These are phyloP conservation scores for Nevesoporus exiguus DNA, from an alignment of 768 basidiomycete species.

Conservation along the genomic window DNA sequence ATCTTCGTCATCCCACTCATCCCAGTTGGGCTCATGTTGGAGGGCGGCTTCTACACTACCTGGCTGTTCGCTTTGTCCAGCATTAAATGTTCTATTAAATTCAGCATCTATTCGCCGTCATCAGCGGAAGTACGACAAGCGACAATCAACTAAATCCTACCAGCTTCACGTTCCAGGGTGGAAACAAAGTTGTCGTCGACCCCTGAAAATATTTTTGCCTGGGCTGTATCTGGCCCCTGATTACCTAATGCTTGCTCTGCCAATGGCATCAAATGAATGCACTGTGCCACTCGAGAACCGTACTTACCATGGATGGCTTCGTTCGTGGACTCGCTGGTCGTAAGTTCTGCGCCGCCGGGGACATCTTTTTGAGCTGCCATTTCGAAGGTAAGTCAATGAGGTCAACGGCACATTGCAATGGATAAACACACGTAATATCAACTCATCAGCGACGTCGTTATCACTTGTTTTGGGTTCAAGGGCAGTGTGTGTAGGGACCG, in stretches of 20 bases:
- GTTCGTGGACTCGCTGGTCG: slow-evolving; percentile 2
- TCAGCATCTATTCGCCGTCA: slow-evolving; percentile 20
- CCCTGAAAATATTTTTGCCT: slow-evolving; percentile 8
- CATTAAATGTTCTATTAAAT: slow-evolving; percentile 22
- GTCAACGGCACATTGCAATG: neutral
- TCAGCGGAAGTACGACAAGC: slow-evolving; percentile 5
- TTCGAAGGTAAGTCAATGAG: slow-evolving; percentile 1
- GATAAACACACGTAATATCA: slow-evolving; percentile 9
- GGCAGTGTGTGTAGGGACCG: slow-evolving; percentile 1
- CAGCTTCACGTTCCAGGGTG: slow-evolving; percentile 30
- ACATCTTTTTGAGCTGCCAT: slow-evolving; percentile 8
- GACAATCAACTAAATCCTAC: slow-evolving; percentile 17
- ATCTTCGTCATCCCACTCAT: slow-evolving; percentile 34
- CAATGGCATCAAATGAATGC: slow-evolving; percentile 3
- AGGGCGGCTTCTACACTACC: slow-evolving; percentile 16
- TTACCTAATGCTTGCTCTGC: slow-evolving; percentile 10
- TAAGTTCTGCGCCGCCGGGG: neutral
- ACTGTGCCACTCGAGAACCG: neutral
- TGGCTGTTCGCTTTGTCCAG: slow-evolving; percentile 16
- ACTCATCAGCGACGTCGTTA: neutral
- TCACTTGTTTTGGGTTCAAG: slow-evolving; percentile 9
- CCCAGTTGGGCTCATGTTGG: slow-evolving; percentile 23
- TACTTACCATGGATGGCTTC: slow-evolving; percentile 12
- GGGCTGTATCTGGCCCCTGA: slow-evolving; percentile 8
- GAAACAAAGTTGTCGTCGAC: slow-evolving; percentile 27